Evolutionary conservation across 2,329 filamentous ascomycete species (phyloP).

Genomic region (Trichoderma koningii): DNA sequence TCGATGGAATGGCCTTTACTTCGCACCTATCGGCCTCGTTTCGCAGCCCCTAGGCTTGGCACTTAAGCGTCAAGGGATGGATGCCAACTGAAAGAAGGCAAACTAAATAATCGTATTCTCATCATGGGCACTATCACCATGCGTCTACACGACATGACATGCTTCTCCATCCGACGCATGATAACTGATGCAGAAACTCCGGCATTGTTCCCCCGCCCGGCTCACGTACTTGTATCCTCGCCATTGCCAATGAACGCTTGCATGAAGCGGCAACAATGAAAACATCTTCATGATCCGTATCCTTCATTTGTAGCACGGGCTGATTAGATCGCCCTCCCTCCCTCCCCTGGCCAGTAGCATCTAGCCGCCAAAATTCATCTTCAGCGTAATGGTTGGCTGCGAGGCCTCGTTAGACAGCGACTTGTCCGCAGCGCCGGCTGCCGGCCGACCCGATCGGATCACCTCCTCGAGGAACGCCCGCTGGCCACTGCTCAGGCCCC

Average conservation of each 20-base stretch:
- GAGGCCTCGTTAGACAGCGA: constrained; percentile 48
- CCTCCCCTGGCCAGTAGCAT: neutral
- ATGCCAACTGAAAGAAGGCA: neutral
- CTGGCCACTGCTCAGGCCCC: constrained; percentile 68
- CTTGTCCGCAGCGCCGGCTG: constrained; percentile 45
- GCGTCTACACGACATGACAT: constrained; percentile 23
- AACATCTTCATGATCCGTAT: neutral
- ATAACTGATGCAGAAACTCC: constrained; percentile 24
- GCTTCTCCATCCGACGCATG: constrained; percentile 2
- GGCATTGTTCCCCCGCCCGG: neutral
- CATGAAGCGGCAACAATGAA: constrained; percentile 5
- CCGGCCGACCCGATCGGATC: constrained; percentile 64
- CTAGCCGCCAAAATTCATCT: constrained; percentile 80
- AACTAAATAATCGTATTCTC: neutral
- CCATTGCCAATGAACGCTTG: constrained; percentile 15
- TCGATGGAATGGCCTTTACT: neutral
- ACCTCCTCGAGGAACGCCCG: constrained; percentile 80
- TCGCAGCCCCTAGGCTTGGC: neutral
- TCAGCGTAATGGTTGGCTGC: constrained; percentile 84
- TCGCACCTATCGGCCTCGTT: constrained; percentile 10
- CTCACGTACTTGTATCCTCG: neutral
- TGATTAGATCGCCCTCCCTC: constrained; percentile 2
- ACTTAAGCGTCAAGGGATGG: constrained; percentile 20
- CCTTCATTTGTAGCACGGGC: neutral
- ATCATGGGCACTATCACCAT: constrained; percentile 10